phyloP scores from a whole-genome alignment of 140 eudicot genomes.

The Ambrosia hybrid region DNA sequence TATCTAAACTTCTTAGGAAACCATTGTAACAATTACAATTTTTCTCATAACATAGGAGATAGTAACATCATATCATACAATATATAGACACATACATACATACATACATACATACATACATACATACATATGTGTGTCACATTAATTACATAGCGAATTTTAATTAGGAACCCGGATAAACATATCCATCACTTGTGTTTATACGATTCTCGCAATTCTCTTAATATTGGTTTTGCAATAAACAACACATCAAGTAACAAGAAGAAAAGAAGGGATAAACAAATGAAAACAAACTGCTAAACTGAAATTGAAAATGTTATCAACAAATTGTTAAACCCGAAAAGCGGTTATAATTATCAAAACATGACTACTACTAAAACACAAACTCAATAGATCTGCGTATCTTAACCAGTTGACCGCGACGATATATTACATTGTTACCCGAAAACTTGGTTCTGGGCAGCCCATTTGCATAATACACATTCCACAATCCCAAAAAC shows the following conservation, averaged over 20 bases:
- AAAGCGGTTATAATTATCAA: too few species aligned
- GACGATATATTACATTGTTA: conserved; percentile 20
- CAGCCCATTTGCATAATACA: conserved; percentile 18
- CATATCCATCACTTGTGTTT: too few species aligned
- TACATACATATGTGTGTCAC: too few species aligned
- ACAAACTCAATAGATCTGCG: conserved; percentile 7
- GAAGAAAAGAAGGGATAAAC: not conserved
- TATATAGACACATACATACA: too few species aligned
- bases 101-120: too few species aligned
- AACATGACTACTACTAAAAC: conserved; percentile 9
- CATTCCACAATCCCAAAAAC: conserved; percentile 25
- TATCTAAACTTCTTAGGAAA: conserved; percentile 18
- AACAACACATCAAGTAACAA: not conserved
- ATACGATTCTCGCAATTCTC: not conserved
- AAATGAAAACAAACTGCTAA: conserved; percentile 18
- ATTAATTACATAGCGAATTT: too few species aligned
- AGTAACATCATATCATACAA: too few species aligned
- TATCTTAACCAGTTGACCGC: not conserved
- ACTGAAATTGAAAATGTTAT: conserved; percentile 12
- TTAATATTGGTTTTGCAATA: not conserved
- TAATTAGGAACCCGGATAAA: too few species aligned
- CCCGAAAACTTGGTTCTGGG: conserved; percentile 18
- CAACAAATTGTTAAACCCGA: conserved; percentile 18
- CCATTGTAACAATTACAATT: too few species aligned
- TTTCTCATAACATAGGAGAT: too few species aligned